These are phyloP conservation scores for Yamadazyma olivae DNA, from an alignment of 805 yeast species.

Conservation along the genomic window DNA sequence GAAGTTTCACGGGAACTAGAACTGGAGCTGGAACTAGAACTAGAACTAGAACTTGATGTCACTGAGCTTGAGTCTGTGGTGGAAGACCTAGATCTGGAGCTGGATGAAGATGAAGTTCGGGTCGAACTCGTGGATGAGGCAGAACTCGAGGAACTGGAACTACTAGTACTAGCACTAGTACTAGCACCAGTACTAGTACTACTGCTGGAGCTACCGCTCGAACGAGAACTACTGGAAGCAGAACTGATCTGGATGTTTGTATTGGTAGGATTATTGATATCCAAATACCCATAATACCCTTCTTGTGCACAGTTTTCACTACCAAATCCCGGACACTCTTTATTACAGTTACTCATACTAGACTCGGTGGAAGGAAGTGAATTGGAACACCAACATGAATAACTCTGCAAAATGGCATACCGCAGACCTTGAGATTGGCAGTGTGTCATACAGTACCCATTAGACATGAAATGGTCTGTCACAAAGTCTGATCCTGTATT, in stretches of 20 bases:
- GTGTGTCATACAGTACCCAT: constrained; percentile 49
- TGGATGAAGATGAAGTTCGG: constrained; percentile 1
- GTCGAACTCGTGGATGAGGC: constrained; percentile 7
- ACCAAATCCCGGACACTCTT: constrained; percentile 45
- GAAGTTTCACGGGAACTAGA: not conserved
- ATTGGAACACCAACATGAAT: constrained; percentile 62
- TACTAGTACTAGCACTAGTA: constrained; percentile 14
- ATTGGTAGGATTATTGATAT: constrained; percentile 11
- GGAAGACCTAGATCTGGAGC: not conserved
- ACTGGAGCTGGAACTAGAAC: not conserved
- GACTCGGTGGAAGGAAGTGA: constrained; percentile 43
- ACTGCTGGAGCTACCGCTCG: constrained; percentile 15
- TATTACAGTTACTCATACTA: constrained; percentile 28
- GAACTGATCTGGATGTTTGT: constrained; percentile 10
- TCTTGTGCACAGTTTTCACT: constrained; percentile 40
- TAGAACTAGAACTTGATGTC: not conserved
- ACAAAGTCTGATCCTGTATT: constrained; percentile 9
- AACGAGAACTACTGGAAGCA: constrained; percentile 9
- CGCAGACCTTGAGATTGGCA: constrained; percentile 44
- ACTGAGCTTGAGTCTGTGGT: not conserved
- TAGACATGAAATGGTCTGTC: constrained; percentile 32
- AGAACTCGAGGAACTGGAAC: constrained; percentile 15
- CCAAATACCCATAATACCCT: constrained; percentile 54
- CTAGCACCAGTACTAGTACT: constrained; percentile 18
- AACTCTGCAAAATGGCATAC: constrained; percentile 52